phyloP scores from a whole-genome alignment of 23 red algal genomes.

The Chondrus crispus region DNA sequence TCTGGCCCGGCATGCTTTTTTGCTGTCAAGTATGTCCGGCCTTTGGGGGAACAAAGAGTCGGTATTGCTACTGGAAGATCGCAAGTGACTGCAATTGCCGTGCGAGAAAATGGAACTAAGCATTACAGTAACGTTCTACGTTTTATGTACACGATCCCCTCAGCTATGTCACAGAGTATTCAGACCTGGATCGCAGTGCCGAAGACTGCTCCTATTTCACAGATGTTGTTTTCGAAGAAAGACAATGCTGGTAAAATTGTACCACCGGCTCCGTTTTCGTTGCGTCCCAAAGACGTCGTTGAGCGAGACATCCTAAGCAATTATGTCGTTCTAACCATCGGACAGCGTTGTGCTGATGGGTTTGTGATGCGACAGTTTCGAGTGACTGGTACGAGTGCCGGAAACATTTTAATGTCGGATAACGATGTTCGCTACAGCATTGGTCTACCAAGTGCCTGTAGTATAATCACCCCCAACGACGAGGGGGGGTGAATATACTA shows the following conservation, averaged over 20 bases:
- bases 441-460: too few relatives aligned
- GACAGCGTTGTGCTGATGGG: slow-evolving; percentile 1
- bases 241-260: background rate
- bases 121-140: background rate
- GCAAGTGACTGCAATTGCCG: background rate
- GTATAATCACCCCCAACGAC: too few relatives aligned
- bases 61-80: background rate
- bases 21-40: background rate
- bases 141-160: background rate
- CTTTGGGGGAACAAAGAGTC: too few relatives aligned
- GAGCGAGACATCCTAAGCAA: background rate
- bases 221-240: background rate
- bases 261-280: background rate
- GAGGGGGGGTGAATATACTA: too few relatives aligned
- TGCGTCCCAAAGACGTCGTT: background rate
- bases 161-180: background rate
- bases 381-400: background rate
- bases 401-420: background rate
- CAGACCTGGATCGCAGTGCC: slow-evolving; percentile 15
- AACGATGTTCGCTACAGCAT: background rate
- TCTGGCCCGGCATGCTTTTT: background rate
- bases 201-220: background rate
- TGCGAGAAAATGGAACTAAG: background rate
- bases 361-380: background rate
- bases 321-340: background rate